Evolutionary conservation across 495 filamentous ascomycete genomes (phyloP), one percentile per base, ranked within the genome.

Genomic region (Aspergillus wentii): DNA sequence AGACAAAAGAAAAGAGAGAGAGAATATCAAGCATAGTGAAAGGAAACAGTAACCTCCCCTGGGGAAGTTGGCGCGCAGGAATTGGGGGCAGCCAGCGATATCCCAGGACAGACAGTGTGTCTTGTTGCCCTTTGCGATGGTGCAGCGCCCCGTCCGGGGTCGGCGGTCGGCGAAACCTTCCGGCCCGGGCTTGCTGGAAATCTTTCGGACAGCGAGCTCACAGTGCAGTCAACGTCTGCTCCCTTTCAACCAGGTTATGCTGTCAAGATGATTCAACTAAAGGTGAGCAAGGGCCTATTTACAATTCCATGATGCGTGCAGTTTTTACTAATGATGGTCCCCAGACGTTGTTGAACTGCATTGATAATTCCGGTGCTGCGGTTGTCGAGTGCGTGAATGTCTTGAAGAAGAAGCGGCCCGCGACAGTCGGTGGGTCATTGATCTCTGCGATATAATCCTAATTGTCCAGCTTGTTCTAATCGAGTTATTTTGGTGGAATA

Each of bases 311-410:
- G 11, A 10, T 30, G 33, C n/a, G n/a, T n/a, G n/a, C n/a, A n/a
- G n/a, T n/a, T n/a, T n/a, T n/a, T 5, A 33, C 48, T 48, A 30
- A 52, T 43, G 11, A 5, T 43, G 11, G 8, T 1, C 7, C 11
- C n/a, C 59, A 99, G 94, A 86, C 90, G 65, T 85, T 99, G 83
- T 75, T 97, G 45, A 96, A 88, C 62, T 97, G 94, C 80, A 96
- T 99, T 80, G 94, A 99, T 83, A 99, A 99, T 75, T 96, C 94
- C 33, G 94, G 94, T 57, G 94, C 94, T 52, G 90, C 94, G 42
- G 67, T 99, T 49, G 94, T 97, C 68, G 94, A 99, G 68, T 99
- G 94, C 68, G 85, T 86, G 55, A 80, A 86, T 57, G 85, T 97
- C 31, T 64, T 97, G 49, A 85, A 84, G 58, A 91, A 91, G 77